These are phyloP conservation scores for Dryas drummondii DNA, from an alignment of 306 rosid species.

Conservation along the genomic window DNA sequence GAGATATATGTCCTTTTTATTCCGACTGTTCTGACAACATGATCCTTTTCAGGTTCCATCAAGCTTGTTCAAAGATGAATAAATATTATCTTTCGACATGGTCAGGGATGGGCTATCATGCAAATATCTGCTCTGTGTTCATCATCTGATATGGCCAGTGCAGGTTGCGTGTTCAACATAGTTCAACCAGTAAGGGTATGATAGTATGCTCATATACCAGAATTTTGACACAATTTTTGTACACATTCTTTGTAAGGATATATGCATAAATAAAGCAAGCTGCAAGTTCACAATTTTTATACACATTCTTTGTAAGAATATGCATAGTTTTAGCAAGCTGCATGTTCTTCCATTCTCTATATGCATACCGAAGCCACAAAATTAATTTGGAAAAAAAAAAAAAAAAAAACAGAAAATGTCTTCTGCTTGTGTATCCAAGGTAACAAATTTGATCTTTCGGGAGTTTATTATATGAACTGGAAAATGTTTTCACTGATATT, in stretches of 20 bases:
- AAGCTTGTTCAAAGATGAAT: conserved; percentile 54
- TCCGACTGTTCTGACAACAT: conserved; percentile 11
- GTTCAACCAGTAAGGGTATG: not conserved
- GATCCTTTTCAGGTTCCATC: conserved; percentile 61
- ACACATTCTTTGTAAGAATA: not conserved
- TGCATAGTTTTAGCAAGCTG: not conserved
- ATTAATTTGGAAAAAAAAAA: not conserved
- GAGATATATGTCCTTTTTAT: conserved; percentile 5
- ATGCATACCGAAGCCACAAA: not conserved
- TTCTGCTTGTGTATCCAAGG: no score
- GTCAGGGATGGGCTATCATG: not conserved
- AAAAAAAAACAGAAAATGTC: not conserved
- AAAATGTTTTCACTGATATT: no score
- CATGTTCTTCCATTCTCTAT: conserved; percentile 12
- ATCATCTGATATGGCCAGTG: not conserved
- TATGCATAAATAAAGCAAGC: not conserved
- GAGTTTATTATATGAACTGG: no score
- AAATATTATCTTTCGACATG: conserved; percentile 14
- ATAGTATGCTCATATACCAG: not conserved
- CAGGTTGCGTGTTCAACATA: not conserved
- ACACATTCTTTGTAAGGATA: not conserved
- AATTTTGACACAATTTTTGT: not conserved
- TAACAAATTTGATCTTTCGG: no score
- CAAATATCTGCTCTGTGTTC: not conserved
- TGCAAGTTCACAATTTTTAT: not conserved